Evolutionary conservation across 306 rosid species (phyloP).

Genomic region (Datisca glomerata): DNA sequence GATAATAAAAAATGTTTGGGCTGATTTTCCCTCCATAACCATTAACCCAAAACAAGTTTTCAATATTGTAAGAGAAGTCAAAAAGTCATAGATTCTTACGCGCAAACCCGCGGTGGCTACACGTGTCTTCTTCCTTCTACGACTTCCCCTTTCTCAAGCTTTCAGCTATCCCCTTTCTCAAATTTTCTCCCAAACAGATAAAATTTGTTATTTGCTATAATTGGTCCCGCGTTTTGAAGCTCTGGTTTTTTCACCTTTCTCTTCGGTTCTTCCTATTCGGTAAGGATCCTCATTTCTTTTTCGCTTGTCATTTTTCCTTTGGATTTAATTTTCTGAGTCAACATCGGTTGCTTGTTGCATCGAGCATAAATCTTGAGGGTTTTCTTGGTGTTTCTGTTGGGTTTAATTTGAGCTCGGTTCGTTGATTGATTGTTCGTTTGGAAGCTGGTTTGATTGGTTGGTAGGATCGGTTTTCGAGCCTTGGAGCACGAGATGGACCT

Average conservation of each 20-base stretch:
- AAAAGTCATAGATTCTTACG: no score
- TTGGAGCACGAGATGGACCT: slow-evolving; percentile 19
- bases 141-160: not conserved
- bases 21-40: no score
- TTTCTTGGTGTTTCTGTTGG: slow-evolving; percentile 17
- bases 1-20: no score
- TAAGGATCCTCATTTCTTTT: slow-evolving; percentile 18
- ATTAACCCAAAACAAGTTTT: no score
- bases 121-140: not conserved
- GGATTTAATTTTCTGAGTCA: not conserved
- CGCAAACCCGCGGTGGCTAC: not conserved
- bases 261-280: slow-evolving; percentile 16
- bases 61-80: no score
- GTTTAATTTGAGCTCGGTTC: slow-evolving; percentile 8
- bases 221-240: slow-evolving; percentile 3
- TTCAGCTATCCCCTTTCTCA: no score
- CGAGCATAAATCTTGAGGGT: slow-evolving; percentile 1
- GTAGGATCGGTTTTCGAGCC: slow-evolving; percentile 4
- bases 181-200: no score
- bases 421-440: not conserved
- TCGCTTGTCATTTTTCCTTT: not conserved
- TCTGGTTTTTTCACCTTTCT: slow-evolving; percentile 3
- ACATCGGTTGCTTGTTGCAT: not conserved
- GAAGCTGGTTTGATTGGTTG: not conserved
- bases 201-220: no score